These are phyloP conservation scores for Aspergillus intermedius DNA, from an alignment of 2,329 filamentous ascomycete genomes.

Conservation along the genomic window DNA sequence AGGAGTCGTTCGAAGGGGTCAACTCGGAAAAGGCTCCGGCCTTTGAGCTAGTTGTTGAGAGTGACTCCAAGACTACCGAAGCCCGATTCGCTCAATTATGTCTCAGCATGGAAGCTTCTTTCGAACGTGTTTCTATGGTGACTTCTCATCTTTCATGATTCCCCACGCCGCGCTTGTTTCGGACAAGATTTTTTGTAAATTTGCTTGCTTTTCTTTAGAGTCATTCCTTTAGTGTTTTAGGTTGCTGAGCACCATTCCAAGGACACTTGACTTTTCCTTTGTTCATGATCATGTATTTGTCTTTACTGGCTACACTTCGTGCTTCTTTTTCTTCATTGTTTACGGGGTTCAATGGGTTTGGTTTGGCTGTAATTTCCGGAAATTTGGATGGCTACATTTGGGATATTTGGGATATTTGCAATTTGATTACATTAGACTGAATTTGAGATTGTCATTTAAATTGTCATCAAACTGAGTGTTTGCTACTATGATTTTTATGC, in stretches of 20 bases:
- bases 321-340: conserved; percentile 2
- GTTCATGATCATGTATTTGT: conserved; percentile 17
- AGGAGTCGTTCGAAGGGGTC: conserved; percentile 45
- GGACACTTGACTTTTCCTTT: conserved; percentile 18
- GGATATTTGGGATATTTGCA: not conserved
- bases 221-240: conserved; percentile 3
- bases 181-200: conserved; percentile 17
- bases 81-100: conserved; percentile 32
- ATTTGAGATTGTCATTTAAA: not conserved
- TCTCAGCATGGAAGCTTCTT: conserved; percentile 37
- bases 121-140: conserved; percentile 33
- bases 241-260: conserved; percentile 6
- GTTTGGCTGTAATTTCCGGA: not conserved
- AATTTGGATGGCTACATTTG: not conserved
- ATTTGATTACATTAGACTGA: not conserved
- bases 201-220: conserved; percentile 7
- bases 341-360: not conserved
- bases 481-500: not conserved
- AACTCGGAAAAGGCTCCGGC: conserved; percentile 59
- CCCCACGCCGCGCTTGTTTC: conserved; percentile 16
- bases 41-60: conserved; percentile 57
- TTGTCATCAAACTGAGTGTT: not conserved
- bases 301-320: conserved; percentile 3
- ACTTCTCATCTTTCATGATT: conserved; percentile 37
- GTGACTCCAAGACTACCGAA: conserved; percentile 19